A percentile compares a stretch with the other conserved stretches of the same genome.
phyloP scores from a whole-genome alignment of 306 rosid species.

The Cucurbita pepo region DNA sequence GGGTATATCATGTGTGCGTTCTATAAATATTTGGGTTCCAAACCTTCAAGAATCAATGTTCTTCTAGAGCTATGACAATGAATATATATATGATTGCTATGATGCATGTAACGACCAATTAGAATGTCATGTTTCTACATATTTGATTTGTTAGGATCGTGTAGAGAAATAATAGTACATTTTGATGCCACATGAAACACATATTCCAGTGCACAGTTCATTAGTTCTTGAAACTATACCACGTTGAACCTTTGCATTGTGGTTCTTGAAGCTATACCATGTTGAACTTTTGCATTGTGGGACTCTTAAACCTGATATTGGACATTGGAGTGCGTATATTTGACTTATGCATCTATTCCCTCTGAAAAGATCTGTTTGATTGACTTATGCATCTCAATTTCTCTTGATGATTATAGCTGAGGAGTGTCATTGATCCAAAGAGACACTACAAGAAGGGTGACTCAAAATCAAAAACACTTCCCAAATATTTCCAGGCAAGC shows the following conservation, averaged over 20 bases:
- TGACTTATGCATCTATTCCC: neutral
- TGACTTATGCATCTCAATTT: neutral
- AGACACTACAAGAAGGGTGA: constrained; percentile 75
- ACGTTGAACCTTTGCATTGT: neutral
- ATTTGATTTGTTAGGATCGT: neutral
- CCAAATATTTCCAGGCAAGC: constrained; percentile 80
- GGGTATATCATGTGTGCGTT: neutral
- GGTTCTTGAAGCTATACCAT: neutral
- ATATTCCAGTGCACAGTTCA: neutral
- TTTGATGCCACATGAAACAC: neutral
- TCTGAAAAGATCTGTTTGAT: neutral
- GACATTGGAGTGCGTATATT: neutral
- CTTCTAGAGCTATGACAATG: neutral
- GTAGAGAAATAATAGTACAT: neutral
- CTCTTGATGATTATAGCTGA: constrained; percentile 29
- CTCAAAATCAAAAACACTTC: constrained; percentile 35
- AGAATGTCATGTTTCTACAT: neutral
- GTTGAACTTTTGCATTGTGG: neutral
- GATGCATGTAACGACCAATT: neutral
- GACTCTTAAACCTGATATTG: neutral
- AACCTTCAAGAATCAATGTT: neutral
- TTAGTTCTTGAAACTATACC: neutral
- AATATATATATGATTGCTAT: neutral
- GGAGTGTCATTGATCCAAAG: constrained; percentile 71
- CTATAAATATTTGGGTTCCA: neutral